Evolutionary conservation across 2,329 filamentous ascomycete genomes (phyloP).

Genomic region (Beauveria asiatica): DNA sequence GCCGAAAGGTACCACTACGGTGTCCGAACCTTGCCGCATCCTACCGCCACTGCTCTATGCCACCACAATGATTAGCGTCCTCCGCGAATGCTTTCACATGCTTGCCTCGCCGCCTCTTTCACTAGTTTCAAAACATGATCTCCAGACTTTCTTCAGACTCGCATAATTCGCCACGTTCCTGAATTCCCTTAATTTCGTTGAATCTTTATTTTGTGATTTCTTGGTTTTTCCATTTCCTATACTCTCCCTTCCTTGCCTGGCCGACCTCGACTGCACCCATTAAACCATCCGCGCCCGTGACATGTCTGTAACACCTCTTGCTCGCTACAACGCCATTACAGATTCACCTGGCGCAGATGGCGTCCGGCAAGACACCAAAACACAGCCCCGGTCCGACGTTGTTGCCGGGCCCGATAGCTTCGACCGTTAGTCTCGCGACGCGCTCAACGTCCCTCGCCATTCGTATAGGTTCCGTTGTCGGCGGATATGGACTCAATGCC

Average conservation of each 20-base stretch:
- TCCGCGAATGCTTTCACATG: slow-evolving; percentile 1
- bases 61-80: background rate
- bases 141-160: background rate
- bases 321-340: background rate
- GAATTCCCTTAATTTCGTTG: background rate
- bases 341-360: background rate
- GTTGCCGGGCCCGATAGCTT: slow-evolving; percentile 49
- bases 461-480: slow-evolving; percentile 42
- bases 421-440: slow-evolving; percentile 51
- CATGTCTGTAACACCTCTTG: background rate
- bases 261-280: background rate
- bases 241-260: background rate
- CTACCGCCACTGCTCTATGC: background rate
- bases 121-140: background rate
- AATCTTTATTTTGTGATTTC: background rate
- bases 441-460: slow-evolving; percentile 51
- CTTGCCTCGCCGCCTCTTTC: background rate
- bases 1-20: background rate
- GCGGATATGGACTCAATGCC: slow-evolving; percentile 43
- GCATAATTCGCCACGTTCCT: slow-evolving; percentile 9
- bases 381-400: slow-evolving; percentile 35
- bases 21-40: background rate
- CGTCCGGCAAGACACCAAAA: slow-evolving; percentile 1
- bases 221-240: background rate
- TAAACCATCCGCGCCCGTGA: background rate